Percentiles rank a stretch among this genome's conserved stretches.
Evolutionary conservation across 148 eudicot genomes (phyloP).

Genomic region (Salicornia ramosissima): DNA sequence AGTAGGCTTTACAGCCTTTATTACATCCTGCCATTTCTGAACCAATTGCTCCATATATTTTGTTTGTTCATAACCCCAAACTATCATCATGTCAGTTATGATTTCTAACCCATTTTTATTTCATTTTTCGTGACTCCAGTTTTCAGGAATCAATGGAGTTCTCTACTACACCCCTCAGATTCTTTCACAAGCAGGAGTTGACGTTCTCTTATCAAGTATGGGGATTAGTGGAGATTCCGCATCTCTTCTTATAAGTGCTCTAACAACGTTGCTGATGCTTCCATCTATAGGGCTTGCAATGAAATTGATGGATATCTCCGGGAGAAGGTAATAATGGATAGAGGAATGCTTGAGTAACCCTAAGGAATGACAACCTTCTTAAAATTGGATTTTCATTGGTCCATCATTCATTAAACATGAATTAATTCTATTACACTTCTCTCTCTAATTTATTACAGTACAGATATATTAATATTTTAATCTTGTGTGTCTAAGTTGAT

Average conservation of each 20-base stretch:
- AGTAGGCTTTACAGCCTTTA: too few relatives aligned
- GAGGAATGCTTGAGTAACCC: too few relatives aligned
- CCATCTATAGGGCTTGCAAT: conserved; percentile 76
- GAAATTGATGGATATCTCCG: conserved; percentile 79
- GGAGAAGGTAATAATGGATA: conserved; percentile 57
- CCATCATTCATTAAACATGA: too few relatives aligned
- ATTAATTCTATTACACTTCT: too few relatives aligned
- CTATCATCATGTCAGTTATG: neutral
- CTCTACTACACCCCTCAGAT: conserved; percentile 87
- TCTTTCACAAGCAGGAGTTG: conserved; percentile 83
- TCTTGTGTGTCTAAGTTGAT: too few relatives aligned
- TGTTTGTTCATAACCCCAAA: neutral
- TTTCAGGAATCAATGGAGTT: conserved; percentile 88
- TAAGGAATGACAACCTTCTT: too few relatives aligned
- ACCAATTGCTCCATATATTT: too few relatives aligned
- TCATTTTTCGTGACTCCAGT: conserved; percentile 31
- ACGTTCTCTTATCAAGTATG: conserved; percentile 58
- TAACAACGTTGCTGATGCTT: conserved; percentile 81
- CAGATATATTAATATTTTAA: too few relatives aligned
- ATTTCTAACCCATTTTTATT: conserved; percentile 3
- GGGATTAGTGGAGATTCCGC: conserved; percentile 71
- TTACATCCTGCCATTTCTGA: too few relatives aligned
- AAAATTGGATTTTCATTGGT: too few relatives aligned
- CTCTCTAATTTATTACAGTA: too few relatives aligned
- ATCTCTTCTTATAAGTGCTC: conserved; percentile 63